phyloP scores from a whole-genome alignment of 108 stramenopile species.

The Pseudonitzschia pungens region DNA sequence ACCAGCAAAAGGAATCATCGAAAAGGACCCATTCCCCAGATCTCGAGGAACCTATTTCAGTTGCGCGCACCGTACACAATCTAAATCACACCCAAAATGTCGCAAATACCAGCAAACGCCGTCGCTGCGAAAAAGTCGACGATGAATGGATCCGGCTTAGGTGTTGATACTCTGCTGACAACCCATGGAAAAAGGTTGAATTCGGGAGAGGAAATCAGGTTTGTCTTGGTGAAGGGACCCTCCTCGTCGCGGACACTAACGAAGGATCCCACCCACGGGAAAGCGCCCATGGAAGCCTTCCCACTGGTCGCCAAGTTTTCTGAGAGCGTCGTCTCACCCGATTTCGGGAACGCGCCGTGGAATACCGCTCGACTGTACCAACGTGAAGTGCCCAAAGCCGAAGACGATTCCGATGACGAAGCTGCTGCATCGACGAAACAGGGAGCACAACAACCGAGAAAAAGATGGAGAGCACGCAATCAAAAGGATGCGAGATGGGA shows the following conservation, averaged over 20 bases:
- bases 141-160: slow-evolving; percentile 17
- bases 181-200: slow-evolving; percentile 30
- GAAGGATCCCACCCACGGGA: slow-evolving; percentile 50
- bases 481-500: slow-evolving; percentile 64
- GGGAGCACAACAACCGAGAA: slow-evolving; percentile 43
- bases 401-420: slow-evolving; percentile 63
- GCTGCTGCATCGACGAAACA: slow-evolving; percentile 44
- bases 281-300: slow-evolving; percentile 53
- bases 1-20: too few relatives aligned
- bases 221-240: slow-evolving; percentile 51
- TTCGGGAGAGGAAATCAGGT: slow-evolving; percentile 41
- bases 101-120: too few relatives aligned
- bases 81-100: too few relatives aligned
- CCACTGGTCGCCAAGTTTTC: slow-evolving; percentile 76
- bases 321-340: slow-evolving; percentile 60
- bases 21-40: too few relatives aligned
- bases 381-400: slow-evolving; percentile 78
- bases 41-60: too few relatives aligned
- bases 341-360: slow-evolving; percentile 50
- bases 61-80: too few relatives aligned
- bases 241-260: background rate
- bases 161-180: slow-evolving; percentile 45
- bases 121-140: background rate
- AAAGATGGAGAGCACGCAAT: slow-evolving; percentile 58
- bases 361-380: slow-evolving; percentile 67